Percentiles rank a stretch among this genome's conserved stretches.
Evolutionary conservation across 768 basidiomycete genomes (phyloP).

Genomic region (Neoboletus subvelutipes): DNA sequence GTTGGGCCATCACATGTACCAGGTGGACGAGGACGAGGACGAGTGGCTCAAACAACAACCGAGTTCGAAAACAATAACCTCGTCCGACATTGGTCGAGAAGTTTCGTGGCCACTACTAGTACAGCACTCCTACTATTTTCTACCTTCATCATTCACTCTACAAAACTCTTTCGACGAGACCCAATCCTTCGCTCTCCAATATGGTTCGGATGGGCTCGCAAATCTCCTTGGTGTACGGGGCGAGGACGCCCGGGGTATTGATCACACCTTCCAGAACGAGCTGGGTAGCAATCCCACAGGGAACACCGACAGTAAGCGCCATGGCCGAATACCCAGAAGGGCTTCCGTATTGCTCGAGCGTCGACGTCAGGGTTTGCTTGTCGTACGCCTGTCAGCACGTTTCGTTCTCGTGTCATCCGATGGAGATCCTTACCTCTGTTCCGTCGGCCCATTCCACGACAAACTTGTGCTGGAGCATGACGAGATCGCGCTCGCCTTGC

Average conservation of each 20-base stretch:
- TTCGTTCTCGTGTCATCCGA: neutral
- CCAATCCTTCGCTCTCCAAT: constrained; percentile 74
- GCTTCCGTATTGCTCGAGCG: constrained; percentile 85
- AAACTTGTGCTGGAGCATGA: constrained; percentile 99
- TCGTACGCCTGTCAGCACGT: constrained; percentile 1
- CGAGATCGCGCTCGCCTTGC: constrained; percentile 87
- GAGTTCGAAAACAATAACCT: neutral
- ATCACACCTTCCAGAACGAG: constrained; percentile 86
- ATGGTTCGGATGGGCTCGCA: constrained; percentile 69
- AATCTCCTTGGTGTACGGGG: constrained; percentile 84
- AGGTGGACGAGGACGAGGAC: neutral
- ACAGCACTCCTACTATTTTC: neutral
- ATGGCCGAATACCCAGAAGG: constrained; percentile 83
- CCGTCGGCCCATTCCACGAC: constrained; percentile 88
- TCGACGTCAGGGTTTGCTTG: constrained; percentile 85
- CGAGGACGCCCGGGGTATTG: constrained; percentile 73
- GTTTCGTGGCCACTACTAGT: neutral
- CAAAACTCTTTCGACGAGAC: constrained; percentile 66
- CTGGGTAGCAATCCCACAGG: constrained; percentile 92
- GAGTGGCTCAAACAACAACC: neutral
- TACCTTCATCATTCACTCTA: constrained; percentile 30
- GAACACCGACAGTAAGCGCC: constrained; percentile 89
- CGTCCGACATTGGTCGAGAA: neutral
- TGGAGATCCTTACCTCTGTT: constrained; percentile 45
- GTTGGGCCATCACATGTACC: constrained; percentile 21